These are phyloP conservation scores for Cercophora sp. DNA, from an alignment of 495 filamentous ascomycete species.

Conservation along the genomic window DNA sequence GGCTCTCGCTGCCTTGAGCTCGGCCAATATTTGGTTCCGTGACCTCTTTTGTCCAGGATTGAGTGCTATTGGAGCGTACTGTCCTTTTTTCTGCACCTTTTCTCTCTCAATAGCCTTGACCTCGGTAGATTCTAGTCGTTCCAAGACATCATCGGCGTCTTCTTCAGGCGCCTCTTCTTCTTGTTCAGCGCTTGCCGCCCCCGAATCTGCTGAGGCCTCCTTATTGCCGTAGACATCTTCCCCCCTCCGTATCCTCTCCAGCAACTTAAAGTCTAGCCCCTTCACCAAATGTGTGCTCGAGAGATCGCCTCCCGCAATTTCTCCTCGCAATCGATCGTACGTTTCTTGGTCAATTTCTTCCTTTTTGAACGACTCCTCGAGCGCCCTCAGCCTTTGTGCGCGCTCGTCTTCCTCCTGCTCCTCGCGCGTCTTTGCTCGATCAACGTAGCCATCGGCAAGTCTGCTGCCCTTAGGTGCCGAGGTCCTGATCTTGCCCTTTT, in stretches of 20 bases:
- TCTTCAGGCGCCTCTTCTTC: constrained; percentile 23
- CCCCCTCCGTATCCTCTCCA: constrained; percentile 67
- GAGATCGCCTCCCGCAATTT: constrained; percentile 81
- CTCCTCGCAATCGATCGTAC: constrained; percentile 65
- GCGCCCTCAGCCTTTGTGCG: constrained; percentile 61
- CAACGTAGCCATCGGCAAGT: constrained; percentile 74
- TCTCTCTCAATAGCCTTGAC: constrained; percentile 53
- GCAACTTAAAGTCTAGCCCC: constrained; percentile 78
- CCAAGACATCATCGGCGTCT: constrained; percentile 74
- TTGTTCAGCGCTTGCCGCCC: constrained; percentile 23
- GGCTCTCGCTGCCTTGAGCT: constrained; percentile 71
- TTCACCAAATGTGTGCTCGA: constrained; percentile 82
- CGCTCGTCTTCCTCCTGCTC: constrained; percentile 59
- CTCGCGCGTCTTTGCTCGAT: constrained; percentile 62
- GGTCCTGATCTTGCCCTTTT: constrained; percentile 76
- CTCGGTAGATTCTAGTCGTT: constrained; percentile 64
- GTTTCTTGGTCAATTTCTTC: constrained; percentile 72
- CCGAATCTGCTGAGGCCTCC: constrained; percentile 10
- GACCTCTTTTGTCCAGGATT: constrained; percentile 63
- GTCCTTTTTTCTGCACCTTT: constrained; percentile 67
- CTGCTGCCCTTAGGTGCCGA: constrained; percentile 81
- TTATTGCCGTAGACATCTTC: constrained; percentile 60
- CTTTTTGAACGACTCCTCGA: constrained; percentile 79
- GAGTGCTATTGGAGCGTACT: constrained; percentile 61
- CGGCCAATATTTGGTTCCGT: constrained; percentile 78